Evolutionary conservation across 1,139 yeast genomes (phyloP).

Genomic region (Saccharomyces hybrid): DNA sequence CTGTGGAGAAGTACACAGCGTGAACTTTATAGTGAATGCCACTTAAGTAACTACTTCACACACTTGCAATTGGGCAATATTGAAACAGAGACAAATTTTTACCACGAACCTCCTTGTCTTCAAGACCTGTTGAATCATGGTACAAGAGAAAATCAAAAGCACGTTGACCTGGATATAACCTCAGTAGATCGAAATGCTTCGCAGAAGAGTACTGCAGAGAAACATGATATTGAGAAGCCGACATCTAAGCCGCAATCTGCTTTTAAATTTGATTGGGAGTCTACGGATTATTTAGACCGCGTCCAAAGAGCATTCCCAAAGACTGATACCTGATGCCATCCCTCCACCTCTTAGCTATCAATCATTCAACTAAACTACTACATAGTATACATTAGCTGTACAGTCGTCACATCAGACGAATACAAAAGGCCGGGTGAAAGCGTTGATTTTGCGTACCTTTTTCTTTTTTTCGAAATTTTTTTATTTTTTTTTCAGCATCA

Average conservation of each 20-base stretch:
- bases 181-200: not conserved
- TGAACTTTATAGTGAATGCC: not conserved
- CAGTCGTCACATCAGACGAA: not conserved
- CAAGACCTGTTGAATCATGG: not conserved
- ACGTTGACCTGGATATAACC: not conserved
- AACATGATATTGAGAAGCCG: not conserved
- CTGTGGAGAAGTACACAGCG: not conserved
- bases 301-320: constrained; percentile 23
- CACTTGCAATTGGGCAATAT: not conserved
- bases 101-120: not conserved
- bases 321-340: not conserved
- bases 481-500: not conserved
- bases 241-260: not conserved
- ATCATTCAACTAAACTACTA: not conserved
- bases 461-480: not conserved
- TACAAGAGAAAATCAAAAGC: not conserved
- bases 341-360: not conserved
- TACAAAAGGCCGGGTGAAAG: not conserved
- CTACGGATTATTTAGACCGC: constrained; percentile 10
- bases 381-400: not conserved
- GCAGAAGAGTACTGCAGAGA: not conserved
- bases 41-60: not conserved
- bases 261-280: constrained; percentile 21
- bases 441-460: not conserved
- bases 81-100: not conserved